Evolutionary conservation across 2,329 filamentous ascomycete genomes (phyloP), one percentile per base, ranked within the genome.

Genomic region (Myriosclerotinia duriaeana): DNA sequence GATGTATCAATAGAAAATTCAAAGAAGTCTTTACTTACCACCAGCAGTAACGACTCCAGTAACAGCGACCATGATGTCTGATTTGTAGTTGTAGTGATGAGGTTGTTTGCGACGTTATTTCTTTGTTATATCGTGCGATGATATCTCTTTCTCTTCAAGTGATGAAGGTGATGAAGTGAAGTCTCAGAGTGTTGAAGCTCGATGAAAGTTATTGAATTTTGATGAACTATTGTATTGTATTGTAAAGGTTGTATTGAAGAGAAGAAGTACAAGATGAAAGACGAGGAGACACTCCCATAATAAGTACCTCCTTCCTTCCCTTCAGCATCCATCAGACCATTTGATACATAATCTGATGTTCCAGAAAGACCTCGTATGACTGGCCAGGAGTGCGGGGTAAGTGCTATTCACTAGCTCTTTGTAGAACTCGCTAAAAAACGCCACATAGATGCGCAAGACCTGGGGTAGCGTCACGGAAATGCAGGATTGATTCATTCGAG

Each of bases 21-120:
- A 46, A 64, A 64, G 42, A 42, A 11, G 34, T 26, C 26, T 26
- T 26, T 2, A 65, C 63, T 65, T 48, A 65, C 63, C 63, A 59
- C 63, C 63, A 50, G 63, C 63, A 58, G 53, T 65, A 52, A 65
- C 34, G 12, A 65, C 15, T 38, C 63, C 63, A 30, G 63, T 65
- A 26, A 65, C 42, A 65, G 63, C 63, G n/a, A 65, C 63, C 63
- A 65, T 65, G 34, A 42, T 65, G 52, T 2, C 22, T 64, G 63
- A 40, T 64, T 64, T 44, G 17, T 42, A 9, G 2, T 64, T 14
- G 3, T 9, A 17, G 34, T 38, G 11, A 7, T n/a, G 9, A n/a
- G 30, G 17, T 36, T 38, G 3, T n/a, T 5, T 36, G 20, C 7
- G 26, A 5, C 20, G 17, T 11, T 8, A 15, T 48, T 22, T 7